phyloP scores from a whole-genome alignment of 2,329 filamentous ascomycete species.

The Plectosphaerella plurivora region DNA sequence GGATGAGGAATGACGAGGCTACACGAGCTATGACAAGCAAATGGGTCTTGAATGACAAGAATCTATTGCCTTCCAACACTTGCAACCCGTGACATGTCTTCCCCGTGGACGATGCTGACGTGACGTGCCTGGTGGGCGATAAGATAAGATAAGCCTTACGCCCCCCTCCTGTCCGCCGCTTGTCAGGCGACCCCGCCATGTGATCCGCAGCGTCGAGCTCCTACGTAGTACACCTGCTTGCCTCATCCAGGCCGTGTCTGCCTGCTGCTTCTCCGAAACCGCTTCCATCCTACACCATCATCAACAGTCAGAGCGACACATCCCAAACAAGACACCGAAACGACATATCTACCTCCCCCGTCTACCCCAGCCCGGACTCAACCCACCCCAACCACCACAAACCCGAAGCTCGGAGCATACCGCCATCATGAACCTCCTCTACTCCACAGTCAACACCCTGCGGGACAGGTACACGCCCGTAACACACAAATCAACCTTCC shows the following conservation, averaged over 20 bases:
- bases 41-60: slow-evolving; percentile 1
- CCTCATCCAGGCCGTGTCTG: background rate
- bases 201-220: slow-evolving; percentile 4
- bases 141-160: slow-evolving; percentile 13
- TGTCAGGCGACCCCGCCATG: slow-evolving; percentile 16
- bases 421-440: slow-evolving; percentile 75
- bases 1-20: slow-evolving; percentile 17
- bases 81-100: too few relatives aligned
- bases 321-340: too few relatives aligned
- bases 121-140: background rate
- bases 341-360: too few relatives aligned
- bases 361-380: background rate
- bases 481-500: slow-evolving; percentile 87
- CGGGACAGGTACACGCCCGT: slow-evolving; percentile 90
- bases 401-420: background rate
- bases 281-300: background rate
- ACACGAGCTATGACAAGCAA: background rate
- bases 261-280: background rate
- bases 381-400: background rate
- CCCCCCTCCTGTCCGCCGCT: slow-evolving; percentile 8
- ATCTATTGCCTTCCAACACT: background rate
- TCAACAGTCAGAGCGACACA: background rate
- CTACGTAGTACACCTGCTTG: background rate
- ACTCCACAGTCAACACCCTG: slow-evolving; percentile 87
- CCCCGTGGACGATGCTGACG: background rate